These are phyloP conservation scores for Penicillium paxilli DNA, from an alignment of 495 filamentous ascomycete genomes.

Conservation along the genomic window DNA sequence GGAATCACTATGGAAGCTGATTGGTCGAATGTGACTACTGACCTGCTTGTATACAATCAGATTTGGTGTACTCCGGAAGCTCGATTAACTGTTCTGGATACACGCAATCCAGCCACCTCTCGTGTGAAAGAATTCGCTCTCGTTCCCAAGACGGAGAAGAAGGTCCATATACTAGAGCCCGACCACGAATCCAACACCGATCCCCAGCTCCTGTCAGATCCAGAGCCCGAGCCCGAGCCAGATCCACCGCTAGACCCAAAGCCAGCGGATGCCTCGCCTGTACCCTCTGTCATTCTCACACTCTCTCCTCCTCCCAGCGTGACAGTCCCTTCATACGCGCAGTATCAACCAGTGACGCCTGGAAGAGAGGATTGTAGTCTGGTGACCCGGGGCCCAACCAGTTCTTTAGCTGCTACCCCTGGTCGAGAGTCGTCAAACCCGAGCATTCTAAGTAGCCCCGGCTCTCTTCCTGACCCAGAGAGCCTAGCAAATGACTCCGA, in stretches of 20 bases:
- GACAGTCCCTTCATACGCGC: too few relatives aligned
- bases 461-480: background rate
- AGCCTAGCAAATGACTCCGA: background rate
- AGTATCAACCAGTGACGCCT: background rate
- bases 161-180: too few relatives aligned
- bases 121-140: background rate
- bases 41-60: background rate
- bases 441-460: background rate
- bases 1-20: background rate
- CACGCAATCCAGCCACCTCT: background rate
- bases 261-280: too few relatives aligned
- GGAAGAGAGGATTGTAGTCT: too few relatives aligned
- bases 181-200: too few relatives aligned
- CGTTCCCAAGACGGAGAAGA: background rate
- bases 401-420: too few relatives aligned
- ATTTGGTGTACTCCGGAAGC: conserved; percentile 3
- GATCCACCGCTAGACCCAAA: background rate
- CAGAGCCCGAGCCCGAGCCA: too few relatives aligned
- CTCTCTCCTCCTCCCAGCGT: background rate
- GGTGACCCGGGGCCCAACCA: too few relatives aligned
- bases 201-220: too few relatives aligned
- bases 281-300: background rate
- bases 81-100: background rate
- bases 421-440: background rate
- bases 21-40: background rate